A percentile compares a stretch with the other conserved stretches of the same genome.
phyloP scores from a whole-genome alignment of 169 alveolate species.

The Plasmodium gaboni region DNA sequence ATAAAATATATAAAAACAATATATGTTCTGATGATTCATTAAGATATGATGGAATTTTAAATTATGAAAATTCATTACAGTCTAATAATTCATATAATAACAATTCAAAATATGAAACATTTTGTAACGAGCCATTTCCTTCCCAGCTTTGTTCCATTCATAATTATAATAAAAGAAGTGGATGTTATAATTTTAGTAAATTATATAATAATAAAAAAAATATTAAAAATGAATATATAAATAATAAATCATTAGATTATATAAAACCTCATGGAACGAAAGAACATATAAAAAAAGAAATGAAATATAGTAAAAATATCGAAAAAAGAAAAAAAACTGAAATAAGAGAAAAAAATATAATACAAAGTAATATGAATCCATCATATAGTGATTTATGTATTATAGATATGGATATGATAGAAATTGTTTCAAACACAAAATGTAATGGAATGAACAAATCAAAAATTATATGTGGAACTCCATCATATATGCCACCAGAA shows the following conservation, averaged over 20 bases:
- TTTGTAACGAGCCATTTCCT: too few relatives aligned
- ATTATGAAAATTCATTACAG: too few relatives aligned
- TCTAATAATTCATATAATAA: too few relatives aligned
- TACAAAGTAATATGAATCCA: background rate
- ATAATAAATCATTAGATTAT: background rate
- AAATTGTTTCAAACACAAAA: constrained; percentile 22
- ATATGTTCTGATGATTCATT: too few relatives aligned
- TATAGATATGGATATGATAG: constrained; percentile 75
- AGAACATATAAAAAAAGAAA: background rate
- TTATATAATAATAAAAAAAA: too few relatives aligned
- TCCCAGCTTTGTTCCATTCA: too few relatives aligned
- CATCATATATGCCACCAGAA: constrained; percentile 79
- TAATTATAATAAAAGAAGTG: too few relatives aligned
- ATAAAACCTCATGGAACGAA: background rate
- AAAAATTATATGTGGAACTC: constrained; percentile 45
- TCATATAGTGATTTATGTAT: constrained; percentile 47
- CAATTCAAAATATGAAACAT: too few relatives aligned
- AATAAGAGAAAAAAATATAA: background rate
- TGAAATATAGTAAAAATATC: background rate
- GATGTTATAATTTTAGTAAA: too few relatives aligned
- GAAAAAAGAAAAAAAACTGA: constrained; percentile 11
- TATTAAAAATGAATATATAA: too few relatives aligned
- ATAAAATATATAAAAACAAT: too few relatives aligned
- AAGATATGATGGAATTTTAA: too few relatives aligned
- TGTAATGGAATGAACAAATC: background rate